Evolutionary conservation across 2,329 filamentous ascomycete species (phyloP).

Genomic region (Dendrostoma leiphaemia): DNA sequence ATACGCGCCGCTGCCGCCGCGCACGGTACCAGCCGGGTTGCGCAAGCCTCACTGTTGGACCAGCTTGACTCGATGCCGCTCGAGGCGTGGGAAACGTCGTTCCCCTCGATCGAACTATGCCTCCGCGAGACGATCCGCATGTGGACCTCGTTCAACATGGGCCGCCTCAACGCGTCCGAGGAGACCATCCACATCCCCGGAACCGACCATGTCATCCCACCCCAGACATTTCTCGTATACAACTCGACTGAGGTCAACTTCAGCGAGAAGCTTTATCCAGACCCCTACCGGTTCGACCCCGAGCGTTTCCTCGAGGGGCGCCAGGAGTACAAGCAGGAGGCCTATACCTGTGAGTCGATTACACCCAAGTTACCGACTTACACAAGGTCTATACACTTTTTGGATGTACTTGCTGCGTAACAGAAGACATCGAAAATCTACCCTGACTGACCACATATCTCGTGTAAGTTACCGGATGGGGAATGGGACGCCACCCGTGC

Average conservation of each 20-base stretch:
- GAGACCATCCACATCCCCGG: neutral
- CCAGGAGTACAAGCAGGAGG: neutral
- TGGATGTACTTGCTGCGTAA: too few relatives aligned
- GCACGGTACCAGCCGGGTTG: neutral
- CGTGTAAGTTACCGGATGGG: conserved; percentile 19
- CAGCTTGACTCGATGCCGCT: conserved; percentile 15
- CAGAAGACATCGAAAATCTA: too few relatives aligned
- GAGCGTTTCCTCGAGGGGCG: conserved; percentile 19
- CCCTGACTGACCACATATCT: neutral
- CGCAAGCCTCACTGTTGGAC: conserved; percentile 15
- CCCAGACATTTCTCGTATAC: conserved; percentile 21
- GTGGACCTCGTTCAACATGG: conserved; percentile 15
- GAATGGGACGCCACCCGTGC: conserved; percentile 18
- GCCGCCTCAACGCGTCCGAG: neutral
- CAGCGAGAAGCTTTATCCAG: conserved; percentile 23
- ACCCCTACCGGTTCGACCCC: conserved; percentile 21
- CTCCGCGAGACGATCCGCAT: conserved; percentile 21
- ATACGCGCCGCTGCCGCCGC: neutral
- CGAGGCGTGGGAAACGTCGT: conserved; percentile 18
- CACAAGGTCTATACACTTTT: neutral
- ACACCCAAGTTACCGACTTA: neutral
- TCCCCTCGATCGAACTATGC: conserved; percentile 18
- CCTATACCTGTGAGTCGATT: conserved; percentile 17
- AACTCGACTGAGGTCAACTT: conserved; percentile 25
- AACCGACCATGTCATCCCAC: conserved; percentile 24